Conservation (phyloP, 1,284 basidiomycete species). For the Cutaneotrichosporon sp. region DNA sequence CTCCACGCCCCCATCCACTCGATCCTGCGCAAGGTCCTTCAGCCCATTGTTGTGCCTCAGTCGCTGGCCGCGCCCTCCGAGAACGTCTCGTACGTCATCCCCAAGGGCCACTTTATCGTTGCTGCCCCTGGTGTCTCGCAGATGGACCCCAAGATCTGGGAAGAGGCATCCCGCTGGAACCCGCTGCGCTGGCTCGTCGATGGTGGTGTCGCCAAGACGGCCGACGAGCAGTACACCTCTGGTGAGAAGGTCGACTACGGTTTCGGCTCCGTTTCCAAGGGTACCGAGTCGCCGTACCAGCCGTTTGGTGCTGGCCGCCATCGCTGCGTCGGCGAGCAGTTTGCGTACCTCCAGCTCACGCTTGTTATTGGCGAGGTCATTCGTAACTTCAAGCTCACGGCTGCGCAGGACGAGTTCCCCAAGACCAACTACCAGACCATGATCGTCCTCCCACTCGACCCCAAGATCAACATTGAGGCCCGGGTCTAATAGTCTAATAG, state of each 20-base stretch:
- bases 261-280: slow-evolving; percentile 89
- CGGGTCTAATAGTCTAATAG: neutral
- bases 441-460: slow-evolving; percentile 64
- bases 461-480: slow-evolving; percentile 29
- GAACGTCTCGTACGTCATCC: slow-evolving; percentile 71
- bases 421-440: slow-evolving; percentile 81
- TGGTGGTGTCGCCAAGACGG: slow-evolving; percentile 70
- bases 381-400: slow-evolving; percentile 70
- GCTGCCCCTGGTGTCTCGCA: slow-evolving; percentile 87
- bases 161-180: slow-evolving; percentile 69
- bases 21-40: slow-evolving; percentile 76
- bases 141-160: slow-evolving; percentile 84
- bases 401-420: slow-evolving; percentile 66
- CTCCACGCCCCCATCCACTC: slow-evolving; percentile 87
- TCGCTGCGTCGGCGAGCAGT: slow-evolving; percentile 62
- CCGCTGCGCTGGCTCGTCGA: slow-evolving; percentile 82
- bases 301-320: slow-evolving; percentile 96
- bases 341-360: slow-evolving; percentile 88
- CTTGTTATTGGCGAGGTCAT: slow-evolving; percentile 78
- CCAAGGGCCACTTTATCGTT: slow-evolving; percentile 86
- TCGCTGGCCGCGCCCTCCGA: slow-evolving; percentile 77
- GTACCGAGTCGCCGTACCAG: slow-evolving; percentile 85
- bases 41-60: slow-evolving; percentile 77
- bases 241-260: slow-evolving; percentile 94
- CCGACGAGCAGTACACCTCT: slow-evolving; percentile 66